Percentiles rank a stretch among this genome's conserved stretches.
phyloP scores from a whole-genome alignment of 2,329 filamentous ascomycete species.

The Uncinocarpus reesii region DNA sequence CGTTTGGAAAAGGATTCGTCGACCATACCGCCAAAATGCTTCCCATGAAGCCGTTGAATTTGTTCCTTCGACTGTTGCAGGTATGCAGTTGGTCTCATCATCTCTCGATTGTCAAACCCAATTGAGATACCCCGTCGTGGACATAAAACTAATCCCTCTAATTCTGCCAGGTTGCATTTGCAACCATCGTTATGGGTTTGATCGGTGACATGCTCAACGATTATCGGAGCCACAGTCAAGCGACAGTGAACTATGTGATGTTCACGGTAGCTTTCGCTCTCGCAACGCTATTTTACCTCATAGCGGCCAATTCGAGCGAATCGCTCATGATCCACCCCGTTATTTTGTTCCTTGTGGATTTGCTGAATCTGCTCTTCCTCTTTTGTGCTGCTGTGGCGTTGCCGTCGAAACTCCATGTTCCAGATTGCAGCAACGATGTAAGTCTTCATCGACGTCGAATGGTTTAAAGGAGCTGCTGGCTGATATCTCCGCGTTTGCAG shows the following conservation, averaged over 20 bases:
- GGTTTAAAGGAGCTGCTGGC: background rate
- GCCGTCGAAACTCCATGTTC: conserved; percentile 36
- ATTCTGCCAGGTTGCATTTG: conserved; percentile 45
- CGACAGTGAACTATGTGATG: conserved; percentile 47
- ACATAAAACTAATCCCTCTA: no score
- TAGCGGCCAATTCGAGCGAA: conserved; percentile 35
- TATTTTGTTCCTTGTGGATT: conserved; percentile 37
- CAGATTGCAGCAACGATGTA: conserved; percentile 40
- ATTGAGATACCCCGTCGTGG: no score
- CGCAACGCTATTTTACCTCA: conserved; percentile 40
- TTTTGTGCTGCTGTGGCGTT: conserved; percentile 41
- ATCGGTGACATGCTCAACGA: conserved; percentile 53
- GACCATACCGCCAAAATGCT: conserved; percentile 26
- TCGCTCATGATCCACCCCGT: conserved; percentile 35
- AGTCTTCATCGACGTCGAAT: conserved; percentile 13
- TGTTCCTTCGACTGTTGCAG: conserved; percentile 35
- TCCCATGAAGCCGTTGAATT: conserved; percentile 30
- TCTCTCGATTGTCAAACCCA: background rate
- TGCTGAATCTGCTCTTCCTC: conserved; percentile 41
- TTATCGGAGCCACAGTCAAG: conserved; percentile 40
- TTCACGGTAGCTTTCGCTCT: conserved; percentile 41
- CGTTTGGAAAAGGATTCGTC: background rate
- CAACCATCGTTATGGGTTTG: conserved; percentile 51
- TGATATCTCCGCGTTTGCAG: background rate
- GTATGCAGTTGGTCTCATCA: conserved; percentile 27